A percentile compares a stretch with the other conserved stretches of the same genome.
Conservation (phyloP, 1,284 basidiomycete species). For the Meripilus lineatus region DNA sequence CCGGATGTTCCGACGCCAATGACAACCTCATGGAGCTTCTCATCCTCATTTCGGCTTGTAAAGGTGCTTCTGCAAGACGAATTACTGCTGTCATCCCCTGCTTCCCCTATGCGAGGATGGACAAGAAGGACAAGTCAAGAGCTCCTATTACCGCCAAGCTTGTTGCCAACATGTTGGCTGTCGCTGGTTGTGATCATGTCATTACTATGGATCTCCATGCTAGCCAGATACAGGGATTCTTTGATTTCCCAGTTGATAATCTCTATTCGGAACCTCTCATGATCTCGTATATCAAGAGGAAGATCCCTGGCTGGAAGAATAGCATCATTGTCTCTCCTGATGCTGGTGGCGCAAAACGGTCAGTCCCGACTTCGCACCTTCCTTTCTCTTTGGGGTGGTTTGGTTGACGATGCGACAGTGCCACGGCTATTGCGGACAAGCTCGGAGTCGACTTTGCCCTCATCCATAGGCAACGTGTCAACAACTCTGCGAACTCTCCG, state of each 20-base stretch:
- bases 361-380: conserved; percentile 26
- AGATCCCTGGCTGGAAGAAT: conserved; percentile 85
- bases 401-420: conserved; percentile 41
- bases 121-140: conserved; percentile 97
- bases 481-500: conserved; percentile 49
- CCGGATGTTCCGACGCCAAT: conserved; percentile 73
- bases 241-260: conserved; percentile 99
- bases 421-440: conserved; percentile 93
- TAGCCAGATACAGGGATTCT: conserved; percentile 98
- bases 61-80: conserved; percentile 92
- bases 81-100: conserved; percentile 99
- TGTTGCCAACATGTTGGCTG: conserved; percentile 94
- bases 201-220: conserved; percentile 99
- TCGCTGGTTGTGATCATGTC: conserved; percentile 97
- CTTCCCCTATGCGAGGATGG: conserved; percentile 95
- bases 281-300: conserved; percentile 85
- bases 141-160: conserved; percentile 99
- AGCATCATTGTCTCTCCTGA: conserved; percentile 96
- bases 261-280: conserved; percentile 87
- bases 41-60: conserved; percentile 91
- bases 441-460: conserved; percentile 95
- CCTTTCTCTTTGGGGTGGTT: conserved; percentile 3
- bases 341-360: conserved; percentile 97
- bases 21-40: conserved; percentile 90
- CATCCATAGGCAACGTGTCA: conserved; percentile 88